Percentiles rank a stretch among this genome's conserved stretches.
Conservation (phyloP, 1,139 yeast genomes). For the Suhomyces bribrorum region DNA sequence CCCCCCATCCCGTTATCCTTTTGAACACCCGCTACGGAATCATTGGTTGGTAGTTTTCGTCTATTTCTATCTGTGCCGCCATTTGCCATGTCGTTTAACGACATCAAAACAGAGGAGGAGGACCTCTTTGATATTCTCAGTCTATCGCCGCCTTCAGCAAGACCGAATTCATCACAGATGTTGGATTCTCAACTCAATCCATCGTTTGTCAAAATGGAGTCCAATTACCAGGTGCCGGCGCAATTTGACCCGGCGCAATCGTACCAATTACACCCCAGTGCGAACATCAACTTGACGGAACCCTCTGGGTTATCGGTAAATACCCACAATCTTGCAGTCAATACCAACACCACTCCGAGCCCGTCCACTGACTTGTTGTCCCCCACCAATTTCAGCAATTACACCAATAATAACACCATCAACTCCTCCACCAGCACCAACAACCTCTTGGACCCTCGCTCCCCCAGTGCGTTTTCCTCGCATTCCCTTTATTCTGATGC, state of each 20-base stretch:
- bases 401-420: slow-evolving; percentile 5
- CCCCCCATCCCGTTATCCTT: too few relatives aligned
- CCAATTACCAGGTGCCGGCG: not conserved
- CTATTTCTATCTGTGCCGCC: not conserved
- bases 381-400: slow-evolving; percentile 11
- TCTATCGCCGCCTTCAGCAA: slow-evolving; percentile 14
- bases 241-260: not conserved
- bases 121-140: slow-evolving; percentile 16
- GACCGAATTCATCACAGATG: not conserved
- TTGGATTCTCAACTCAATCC: slow-evolving; percentile 4
- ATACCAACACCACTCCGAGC: slow-evolving; percentile 8
- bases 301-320: slow-evolving; percentile 1
- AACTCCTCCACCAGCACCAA: slow-evolving; percentile 7
- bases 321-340: slow-evolving; percentile 1
- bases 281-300: slow-evolving; percentile 6
- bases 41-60: not conserved
- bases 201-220: slow-evolving; percentile 2
- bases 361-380: slow-evolving; percentile 13
- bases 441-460: slow-evolving; percentile 15
- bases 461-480: slow-evolving; percentile 16
- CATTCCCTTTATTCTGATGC: slow-evolving; percentile 40
- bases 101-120: slow-evolving; percentile 9
- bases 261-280: slow-evolving; percentile 4
- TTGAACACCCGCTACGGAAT: too few relatives aligned
- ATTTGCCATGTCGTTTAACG: slow-evolving; percentile 4